A percentile compares a stretch with the other conserved stretches of the same genome.
These are phyloP conservation scores for Agaricus subrufescens DNA, from an alignment of 768 basidiomycete genomes.

Conservation along the genomic window DNA sequence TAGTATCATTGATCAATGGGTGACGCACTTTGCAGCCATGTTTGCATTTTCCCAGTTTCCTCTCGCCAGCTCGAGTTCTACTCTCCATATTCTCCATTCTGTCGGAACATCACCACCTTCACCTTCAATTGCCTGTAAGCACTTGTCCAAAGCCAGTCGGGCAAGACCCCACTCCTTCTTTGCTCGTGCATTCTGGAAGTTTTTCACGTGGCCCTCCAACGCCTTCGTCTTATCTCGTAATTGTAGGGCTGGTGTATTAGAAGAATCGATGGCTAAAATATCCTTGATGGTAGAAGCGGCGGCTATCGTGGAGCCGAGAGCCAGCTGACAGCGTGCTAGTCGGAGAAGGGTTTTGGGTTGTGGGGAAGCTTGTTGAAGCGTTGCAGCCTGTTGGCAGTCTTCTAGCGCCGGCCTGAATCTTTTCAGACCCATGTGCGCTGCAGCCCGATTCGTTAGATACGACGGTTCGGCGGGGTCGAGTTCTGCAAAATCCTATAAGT, in stretches of 20 bases:
- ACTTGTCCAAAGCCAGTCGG: constrained; percentile 74
- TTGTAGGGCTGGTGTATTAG: constrained; percentile 54
- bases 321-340: constrained; percentile 79
- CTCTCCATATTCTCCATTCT: constrained; percentile 77
- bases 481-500: constrained; percentile 27
- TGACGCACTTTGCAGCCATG: constrained; percentile 65
- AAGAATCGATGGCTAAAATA: constrained; percentile 57
- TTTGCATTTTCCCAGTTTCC: constrained; percentile 73
- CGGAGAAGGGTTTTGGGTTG: constrained; percentile 78
- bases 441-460: constrained; percentile 83
- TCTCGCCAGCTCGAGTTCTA: constrained; percentile 72
- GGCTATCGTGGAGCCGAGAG: constrained; percentile 63
- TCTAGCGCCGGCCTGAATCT: constrained; percentile 68
- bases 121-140: constrained; percentile 64
- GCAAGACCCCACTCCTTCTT: constrained; percentile 75
- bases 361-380: constrained; percentile 48
- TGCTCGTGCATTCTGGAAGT: constrained; percentile 50
- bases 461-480: constrained; percentile 63
- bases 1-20: neutral
- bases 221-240: constrained; percentile 56
- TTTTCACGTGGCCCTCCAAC: constrained; percentile 63
- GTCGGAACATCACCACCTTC: constrained; percentile 73
- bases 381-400: constrained; percentile 74
- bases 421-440: constrained; percentile 79
- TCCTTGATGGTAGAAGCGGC: constrained; percentile 65